Evolutionary conservation across 2,329 filamentous ascomycete species (phyloP), one percentile per base, ranked within the genome.

Genomic region (Neonectria ditissima): DNA sequence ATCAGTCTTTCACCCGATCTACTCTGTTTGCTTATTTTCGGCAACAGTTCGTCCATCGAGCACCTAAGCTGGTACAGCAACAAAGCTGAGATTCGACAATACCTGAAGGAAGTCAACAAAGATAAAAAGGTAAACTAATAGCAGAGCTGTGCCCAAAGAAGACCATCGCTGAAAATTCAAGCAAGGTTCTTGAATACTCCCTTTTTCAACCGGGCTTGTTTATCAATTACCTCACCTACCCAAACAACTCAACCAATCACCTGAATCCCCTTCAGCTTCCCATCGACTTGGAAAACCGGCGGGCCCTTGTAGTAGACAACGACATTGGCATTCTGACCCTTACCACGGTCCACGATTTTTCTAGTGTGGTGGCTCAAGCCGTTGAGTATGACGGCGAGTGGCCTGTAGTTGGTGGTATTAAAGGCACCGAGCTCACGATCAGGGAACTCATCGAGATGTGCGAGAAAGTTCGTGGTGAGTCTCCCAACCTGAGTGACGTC

Each of bases 191-290:
- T 10, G 83, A 88, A 63, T 88, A 88, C 72, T 81, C 77, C 5
- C 74, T 87, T 1, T 87, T 88, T 68, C 84, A 87, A 55, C 82
- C 83, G 0, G 84, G 84, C 1, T 66, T 86, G 7, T 86, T 87
- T 68, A 64, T 83, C 32, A 78, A 88, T 71, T 88, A 87, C 74
- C 76, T 87, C 18, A 82, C 82, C 2, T 80, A 76, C 55, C 86
- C 86, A 0, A 69, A 83, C 60, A 76, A 80, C 47, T 80, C 84
- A 0, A 69, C 81, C 5, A 82, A 80, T 26, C 74, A 83, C 37
- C 68, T 88, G 1, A 67, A 76, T 4, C 74, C 77, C 0, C 63
- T 82, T 1, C 69, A 82, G 8, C 78, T 66, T 2, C 55, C 74
- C 11, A 72, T 82, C 41, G 76, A 82, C 66, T 79, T 81, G 39